phyloP scores from a whole-genome alignment of 2,329 filamentous ascomycete genomes.

The Calonectria pseudoturangicola region DNA sequence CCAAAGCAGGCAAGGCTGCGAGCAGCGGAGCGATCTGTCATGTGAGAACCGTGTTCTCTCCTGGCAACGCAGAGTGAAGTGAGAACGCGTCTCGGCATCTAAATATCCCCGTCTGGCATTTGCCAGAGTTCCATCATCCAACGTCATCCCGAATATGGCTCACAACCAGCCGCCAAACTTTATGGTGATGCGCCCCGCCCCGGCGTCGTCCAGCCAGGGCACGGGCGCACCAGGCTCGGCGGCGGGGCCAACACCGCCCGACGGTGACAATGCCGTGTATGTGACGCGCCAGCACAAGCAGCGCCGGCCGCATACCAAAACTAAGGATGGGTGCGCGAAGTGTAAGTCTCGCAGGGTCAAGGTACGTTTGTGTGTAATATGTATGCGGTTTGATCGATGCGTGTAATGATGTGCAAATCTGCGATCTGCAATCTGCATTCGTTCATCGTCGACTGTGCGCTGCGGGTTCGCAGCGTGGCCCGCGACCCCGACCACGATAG shows the following conservation, averaged over 20 bases:
- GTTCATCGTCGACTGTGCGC: too few species aligned
- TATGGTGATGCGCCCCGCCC: slow-evolving; percentile 13
- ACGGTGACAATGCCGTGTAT: not conserved
- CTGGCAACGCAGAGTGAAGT: not conserved
- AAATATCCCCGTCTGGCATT: slow-evolving; percentile 15
- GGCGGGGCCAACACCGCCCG: not conserved
- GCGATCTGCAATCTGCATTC: too few species aligned
- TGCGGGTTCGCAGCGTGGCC: not conserved
- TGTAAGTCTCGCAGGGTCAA: slow-evolving; percentile 23
- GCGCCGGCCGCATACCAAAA: slow-evolving; percentile 16
- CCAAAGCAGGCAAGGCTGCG: not conserved
- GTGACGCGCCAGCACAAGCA: slow-evolving; percentile 9
- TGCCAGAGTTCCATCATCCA: not conserved
- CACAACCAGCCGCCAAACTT: not conserved
- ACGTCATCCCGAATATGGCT: slow-evolving; percentile 10
- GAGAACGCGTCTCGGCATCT: not conserved
- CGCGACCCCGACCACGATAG: not conserved
- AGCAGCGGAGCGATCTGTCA: slow-evolving; percentile 6
- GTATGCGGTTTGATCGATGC: too few species aligned
- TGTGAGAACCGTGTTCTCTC: slow-evolving; percentile 22
- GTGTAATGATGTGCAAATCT: too few species aligned
- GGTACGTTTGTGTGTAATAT: not conserved
- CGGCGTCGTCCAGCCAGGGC: not conserved
- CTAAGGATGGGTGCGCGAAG: not conserved
- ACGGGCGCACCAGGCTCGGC: not conserved